phyloP scores from a whole-genome alignment of 352 stramenopile species.

The Globisporangium yorkense region DNA sequence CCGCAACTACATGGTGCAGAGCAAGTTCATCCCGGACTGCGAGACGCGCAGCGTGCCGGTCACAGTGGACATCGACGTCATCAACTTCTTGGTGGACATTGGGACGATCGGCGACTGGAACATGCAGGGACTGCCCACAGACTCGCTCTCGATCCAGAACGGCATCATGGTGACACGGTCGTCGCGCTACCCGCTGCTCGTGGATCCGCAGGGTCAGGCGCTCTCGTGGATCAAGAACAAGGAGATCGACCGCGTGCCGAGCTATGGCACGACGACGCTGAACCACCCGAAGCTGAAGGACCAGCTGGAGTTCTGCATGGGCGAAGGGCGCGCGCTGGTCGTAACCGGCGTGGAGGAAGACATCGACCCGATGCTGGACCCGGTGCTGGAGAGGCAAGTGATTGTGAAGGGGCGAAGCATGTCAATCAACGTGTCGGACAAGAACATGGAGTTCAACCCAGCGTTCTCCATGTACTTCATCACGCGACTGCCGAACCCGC shows the following conservation, averaged over 20 bases:
- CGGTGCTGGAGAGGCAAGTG: constrained; percentile 96
- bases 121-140: constrained; percentile 95
- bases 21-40: constrained; percentile 95
- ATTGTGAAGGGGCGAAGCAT: constrained; percentile 95
- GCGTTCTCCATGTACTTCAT: constrained; percentile 99
- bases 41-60: constrained; percentile 89
- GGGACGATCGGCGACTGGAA: constrained; percentile 98
- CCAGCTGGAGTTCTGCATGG: constrained; percentile 97
- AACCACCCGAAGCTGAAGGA: constrained; percentile 97
- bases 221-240: constrained; percentile 97
- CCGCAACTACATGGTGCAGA: constrained; percentile 94
- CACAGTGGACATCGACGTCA: constrained; percentile 94
- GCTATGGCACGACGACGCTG: constrained; percentile 92
- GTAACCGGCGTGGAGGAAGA: constrained; percentile 96
- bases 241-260: constrained; percentile 91
- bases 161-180: constrained; percentile 98
- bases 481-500: constrained; percentile 96
- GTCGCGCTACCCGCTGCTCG: constrained; percentile 94
- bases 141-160: constrained; percentile 97
- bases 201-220: constrained; percentile 97
- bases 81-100: constrained; percentile 96
- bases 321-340: constrained; percentile 93
- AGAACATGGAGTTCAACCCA: constrained; percentile 98
- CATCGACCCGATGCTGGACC: constrained; percentile 98
- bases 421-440: constrained; percentile 98